A percentile compares a stretch with the other conserved stretches of the same genome.
phyloP scores from a whole-genome alignment of 1,139 yeast genomes.

The Candida tetrigidarum region DNA sequence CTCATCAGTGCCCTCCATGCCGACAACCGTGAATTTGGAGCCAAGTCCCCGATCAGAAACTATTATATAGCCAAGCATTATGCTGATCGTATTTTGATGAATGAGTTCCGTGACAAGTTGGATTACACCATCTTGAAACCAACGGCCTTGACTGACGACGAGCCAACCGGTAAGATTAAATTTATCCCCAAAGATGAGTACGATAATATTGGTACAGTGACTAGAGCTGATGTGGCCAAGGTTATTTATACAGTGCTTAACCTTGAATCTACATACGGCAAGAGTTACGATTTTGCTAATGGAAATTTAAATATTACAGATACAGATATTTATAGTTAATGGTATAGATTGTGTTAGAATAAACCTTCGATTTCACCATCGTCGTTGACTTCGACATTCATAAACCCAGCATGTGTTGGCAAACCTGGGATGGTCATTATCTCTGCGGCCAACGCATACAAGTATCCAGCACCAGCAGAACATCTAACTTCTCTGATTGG shows the following conservation, averaged over 20 bases:
- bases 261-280: constrained; percentile 29
- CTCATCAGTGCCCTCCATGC: constrained; percentile 63
- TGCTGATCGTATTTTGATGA: constrained; percentile 53
- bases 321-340: constrained; percentile 9
- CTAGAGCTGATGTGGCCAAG: constrained; percentile 37
- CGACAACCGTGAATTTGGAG: constrained; percentile 45
- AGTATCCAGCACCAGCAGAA: constrained; percentile 95
- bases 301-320: constrained; percentile 21
- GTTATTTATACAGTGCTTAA: constrained; percentile 27
- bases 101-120: constrained; percentile 36
- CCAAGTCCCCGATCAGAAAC: constrained; percentile 31
- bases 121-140: constrained; percentile 60
- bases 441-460: constrained; percentile 96
- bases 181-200: constrained; percentile 19
- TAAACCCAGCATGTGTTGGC: constrained; percentile 95
- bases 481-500: constrained; percentile 96
- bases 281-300: constrained; percentile 28
- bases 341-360: constrained; percentile 73
- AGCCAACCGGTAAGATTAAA: constrained; percentile 41
- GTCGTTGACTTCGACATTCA: constrained; percentile 94
- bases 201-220: constrained; percentile 22
- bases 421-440: constrained; percentile 97
- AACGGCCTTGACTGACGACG: constrained; percentile 42
- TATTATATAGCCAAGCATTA: constrained; percentile 59
- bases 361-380: constrained; percentile 96